Percentiles rank a stretch among this genome's conserved stretches.
phyloP scores from a whole-genome alignment of 1,139 yeast species.

The Kodamaea alishanica region DNA sequence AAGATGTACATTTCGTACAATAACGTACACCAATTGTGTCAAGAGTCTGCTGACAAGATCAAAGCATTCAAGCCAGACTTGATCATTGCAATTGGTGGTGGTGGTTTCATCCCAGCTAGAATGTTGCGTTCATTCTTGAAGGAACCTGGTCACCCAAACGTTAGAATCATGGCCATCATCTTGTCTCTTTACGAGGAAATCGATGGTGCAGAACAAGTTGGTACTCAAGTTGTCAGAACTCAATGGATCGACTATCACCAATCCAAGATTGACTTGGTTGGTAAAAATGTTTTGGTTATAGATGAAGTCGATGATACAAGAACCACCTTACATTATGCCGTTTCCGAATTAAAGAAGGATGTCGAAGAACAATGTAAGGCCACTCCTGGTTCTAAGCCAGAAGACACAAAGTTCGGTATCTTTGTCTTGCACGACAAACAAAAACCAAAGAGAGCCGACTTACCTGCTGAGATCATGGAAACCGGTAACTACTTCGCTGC shows the following conservation, averaged over 20 bases:
- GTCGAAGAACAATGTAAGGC: slow-evolving; percentile 40
- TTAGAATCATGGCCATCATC: slow-evolving; percentile 91
- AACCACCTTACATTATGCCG: slow-evolving; percentile 90
- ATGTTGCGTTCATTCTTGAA: slow-evolving; percentile 88
- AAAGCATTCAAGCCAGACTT: slow-evolving; percentile 70
- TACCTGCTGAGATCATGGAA: slow-evolving; percentile 60
- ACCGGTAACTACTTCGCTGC: slow-evolving; percentile 85
- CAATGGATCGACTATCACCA: slow-evolving; percentile 92
- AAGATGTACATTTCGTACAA: slow-evolving; percentile 88
- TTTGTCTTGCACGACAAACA: slow-evolving; percentile 92
- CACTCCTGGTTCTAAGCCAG: slow-evolving; percentile 22
- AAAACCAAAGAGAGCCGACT: slow-evolving; percentile 80
- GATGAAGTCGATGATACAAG: slow-evolving; percentile 97
- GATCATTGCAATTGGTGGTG: slow-evolving; percentile 89
- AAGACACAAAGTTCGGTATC: slow-evolving; percentile 73
- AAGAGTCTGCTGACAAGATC: slow-evolving; percentile 71
- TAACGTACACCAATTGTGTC: slow-evolving; percentile 90
- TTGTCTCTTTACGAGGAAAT: slow-evolving; percentile 84
- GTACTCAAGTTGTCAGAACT: slow-evolving; percentile 85
- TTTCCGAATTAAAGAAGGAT: slow-evolving; percentile 82
- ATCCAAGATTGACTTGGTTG: slow-evolving; percentile 52
- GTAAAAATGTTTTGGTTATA: slow-evolving; percentile 77
- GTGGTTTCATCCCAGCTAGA: slow-evolving; percentile 96
- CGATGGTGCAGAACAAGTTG: slow-evolving; percentile 65
- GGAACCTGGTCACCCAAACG: slow-evolving; percentile 80